Evolutionary conservation across 2,329 filamentous ascomycete genomes (phyloP), one percentile per base, ranked within the genome.

Genomic region (Thielaviopsis punctulata): DNA sequence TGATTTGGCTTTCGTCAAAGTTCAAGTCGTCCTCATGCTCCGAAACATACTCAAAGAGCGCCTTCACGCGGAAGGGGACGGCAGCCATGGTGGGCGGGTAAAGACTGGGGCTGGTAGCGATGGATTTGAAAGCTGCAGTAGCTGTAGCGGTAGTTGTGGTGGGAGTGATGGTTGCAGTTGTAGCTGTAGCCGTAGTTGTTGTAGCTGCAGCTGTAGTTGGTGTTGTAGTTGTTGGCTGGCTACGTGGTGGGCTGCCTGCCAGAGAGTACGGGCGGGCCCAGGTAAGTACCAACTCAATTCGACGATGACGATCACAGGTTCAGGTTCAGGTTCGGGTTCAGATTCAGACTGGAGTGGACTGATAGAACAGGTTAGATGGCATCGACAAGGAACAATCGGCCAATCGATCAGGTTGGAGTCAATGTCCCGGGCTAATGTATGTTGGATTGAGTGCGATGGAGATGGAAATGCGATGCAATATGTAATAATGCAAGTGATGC

Each of bases 21-120:
- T 79, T 84, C 60, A 98, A 81, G 69, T 98, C 92, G 68, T 98
- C 92, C 60, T 95, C 88, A 66, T 98, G 90, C 57, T 79, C 77
- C 59, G 92, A 96, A 64, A 76, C 73, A 72, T 98, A 98, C 66
- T 96, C 90, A 72, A 84, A 98, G 63, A 96, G 70, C 60, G 92
- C 87, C 75, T 89, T 94, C 72, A 98, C 92, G 70, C 86, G 93
- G 75, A 95, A 95, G 56, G 81, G 80, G 39, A 51, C 53, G 24
- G 52, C 39, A 27, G 56, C 49, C 56, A 57, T 57, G 52, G 36
- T 56, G 44, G 30, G 22, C n/a, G 43, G 43, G 25, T 39, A 41
- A 30, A 33, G 30, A 23, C 24, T 27, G 21, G 4, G n/a, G 18
- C 2, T 41, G 33, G n/a, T 10, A 9, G 21, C 13, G 7, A 4